Base-by-base conservation (phyloP, 805 yeast species). In the Barnettozyma sucrosica region DNA sequence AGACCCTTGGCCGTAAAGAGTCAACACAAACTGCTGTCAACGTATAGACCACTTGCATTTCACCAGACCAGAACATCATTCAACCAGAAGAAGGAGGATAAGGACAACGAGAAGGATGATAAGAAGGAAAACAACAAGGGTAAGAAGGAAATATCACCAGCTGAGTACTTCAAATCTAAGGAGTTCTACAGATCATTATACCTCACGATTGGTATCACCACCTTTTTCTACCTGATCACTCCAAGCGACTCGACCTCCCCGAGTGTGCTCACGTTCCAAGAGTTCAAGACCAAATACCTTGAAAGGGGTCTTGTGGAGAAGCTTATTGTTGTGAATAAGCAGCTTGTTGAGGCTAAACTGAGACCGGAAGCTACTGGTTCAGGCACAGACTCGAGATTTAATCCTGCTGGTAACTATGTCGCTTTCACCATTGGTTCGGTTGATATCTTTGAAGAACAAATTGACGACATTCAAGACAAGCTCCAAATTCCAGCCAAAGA, bases 361-460 rank as follows among this genome's bases (percentile, higher is more conserved):
- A 45, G 51, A 45, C 45, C 47, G 7, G 51, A 49, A 16, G 51
- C 13, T 75, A 81, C 46, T 85, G 90, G 2, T 80, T 77, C 26
- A 68, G 85, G 51, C 32, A 4, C 42, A 79, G 84, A 84, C 18
- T 70, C 71, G 46, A 64, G 71, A 16, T 77, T 77, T 53, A 62
- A 62, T 41, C 63, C 61, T 38, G 65, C 68, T 4, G 58, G 59
- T 16, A 58, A 60, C 5, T 65, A 64, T 21, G 74, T 71, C 42
- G 76, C 68, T 86, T 90, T 90, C 69, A 84, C 95, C 13, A 88
- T 90, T 58, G 97, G 97, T 4, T 86, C 96, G 0, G 81, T 89
- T 7, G 90, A 86, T 54, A 72, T 79, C 20, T 87, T 90, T 59
- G 97, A 90, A 67, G 87, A 86, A 46, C 89, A 87, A 57, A 72